Evolutionary conservation across 345 rosid genomes (phyloP).

Genomic region (Salix udensis): DNA sequence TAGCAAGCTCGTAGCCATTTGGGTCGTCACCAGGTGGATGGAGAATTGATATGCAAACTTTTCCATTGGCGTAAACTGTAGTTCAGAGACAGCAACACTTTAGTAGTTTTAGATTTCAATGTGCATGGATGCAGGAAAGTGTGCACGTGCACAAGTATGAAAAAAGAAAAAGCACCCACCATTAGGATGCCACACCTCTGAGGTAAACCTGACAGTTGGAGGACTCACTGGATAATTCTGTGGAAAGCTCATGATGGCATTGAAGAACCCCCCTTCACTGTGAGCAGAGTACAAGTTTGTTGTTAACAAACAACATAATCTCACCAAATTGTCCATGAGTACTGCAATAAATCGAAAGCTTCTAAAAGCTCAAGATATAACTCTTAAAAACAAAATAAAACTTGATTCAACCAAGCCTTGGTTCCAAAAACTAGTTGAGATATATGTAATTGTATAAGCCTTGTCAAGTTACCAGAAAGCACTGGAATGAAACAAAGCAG

Average conservation of each 20-base stretch:
- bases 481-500: not conserved
- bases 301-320: not conserved
- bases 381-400: not conserved
- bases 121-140: not conserved
- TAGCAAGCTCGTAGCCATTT: conserved; percentile 95
- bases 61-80: conserved; percentile 86
- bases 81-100: conserved; percentile 1
- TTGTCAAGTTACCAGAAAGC: not conserved
- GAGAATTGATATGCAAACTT: conserved; percentile 94
- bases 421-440: not conserved
- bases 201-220: conserved; percentile 79
- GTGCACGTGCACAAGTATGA: not conserved
- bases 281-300: conserved; percentile 7
- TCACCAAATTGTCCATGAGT: not conserved
- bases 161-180: conserved; percentile 38
- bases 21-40: conserved; percentile 99
- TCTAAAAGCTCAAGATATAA: not conserved
- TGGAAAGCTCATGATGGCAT: conserved; percentile 94
- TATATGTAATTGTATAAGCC: not conserved
- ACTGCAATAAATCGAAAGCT: not conserved
- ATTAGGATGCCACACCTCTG: conserved; percentile 98
- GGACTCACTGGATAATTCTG: conserved; percentile 86
- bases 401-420: not conserved
- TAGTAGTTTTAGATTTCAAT: not conserved
- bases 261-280: conserved; percentile 97